These are phyloP conservation scores for Cladosporium sp. DNA, from an alignment of 2,329 filamentous ascomycete species.

Conservation along the genomic window DNA sequence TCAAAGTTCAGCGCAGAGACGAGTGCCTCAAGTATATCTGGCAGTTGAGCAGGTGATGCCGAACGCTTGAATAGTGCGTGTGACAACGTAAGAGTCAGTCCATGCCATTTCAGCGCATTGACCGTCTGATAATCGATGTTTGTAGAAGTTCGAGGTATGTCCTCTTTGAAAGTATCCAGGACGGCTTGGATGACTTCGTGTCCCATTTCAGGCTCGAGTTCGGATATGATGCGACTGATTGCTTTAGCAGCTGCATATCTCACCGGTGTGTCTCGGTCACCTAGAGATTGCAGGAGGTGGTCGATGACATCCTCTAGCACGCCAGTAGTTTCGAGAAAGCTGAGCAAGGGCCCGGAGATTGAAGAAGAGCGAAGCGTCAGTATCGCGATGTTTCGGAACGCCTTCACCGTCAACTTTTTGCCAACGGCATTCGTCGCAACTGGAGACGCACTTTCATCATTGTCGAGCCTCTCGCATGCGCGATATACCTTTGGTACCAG, in stretches of 20 bases:
- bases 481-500: constrained; percentile 65
- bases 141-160: constrained; percentile 50
- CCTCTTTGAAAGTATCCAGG: constrained; percentile 62
- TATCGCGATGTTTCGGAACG: constrained; percentile 69
- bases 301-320: constrained; percentile 75
- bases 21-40: constrained; percentile 71
- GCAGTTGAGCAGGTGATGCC: constrained; percentile 65
- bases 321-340: constrained; percentile 33
- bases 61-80: constrained; percentile 84
- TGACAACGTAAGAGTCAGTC: constrained; percentile 79
- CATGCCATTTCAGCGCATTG: constrained; percentile 85
- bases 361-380: constrained; percentile 51
- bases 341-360: constrained; percentile 22
- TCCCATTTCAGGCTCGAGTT: constrained; percentile 75
- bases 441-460: constrained; percentile 47
- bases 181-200: constrained; percentile 84
- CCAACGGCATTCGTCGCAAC: constrained; percentile 72
- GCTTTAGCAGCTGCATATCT: constrained; percentile 89
- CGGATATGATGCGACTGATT: constrained; percentile 79
- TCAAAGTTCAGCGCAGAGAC: constrained; percentile 82
- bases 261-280: constrained; percentile 88
- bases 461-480: constrained; percentile 57
- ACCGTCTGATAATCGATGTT: constrained; percentile 65
- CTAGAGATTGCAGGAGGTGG: constrained; percentile 70
- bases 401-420: constrained; percentile 78